Evolutionary conservation across 1,284 basidiomycete species (phyloP), one percentile per base, ranked within the genome.

Genomic region (Apiotrichum porosum): DNA sequence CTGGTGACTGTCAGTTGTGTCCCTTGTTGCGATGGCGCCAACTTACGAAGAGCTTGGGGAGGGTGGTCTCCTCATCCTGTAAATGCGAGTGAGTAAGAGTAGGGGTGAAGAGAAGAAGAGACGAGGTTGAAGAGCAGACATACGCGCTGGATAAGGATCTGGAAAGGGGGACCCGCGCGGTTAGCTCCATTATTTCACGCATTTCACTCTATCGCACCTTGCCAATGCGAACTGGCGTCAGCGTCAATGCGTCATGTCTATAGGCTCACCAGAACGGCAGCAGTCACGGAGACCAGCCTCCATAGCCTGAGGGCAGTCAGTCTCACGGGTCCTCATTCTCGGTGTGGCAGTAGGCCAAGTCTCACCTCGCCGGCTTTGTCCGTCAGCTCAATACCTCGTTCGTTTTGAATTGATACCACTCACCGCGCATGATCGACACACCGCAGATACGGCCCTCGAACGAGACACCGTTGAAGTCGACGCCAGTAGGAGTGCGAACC

Each of bases 391-490:
- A 50, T 24, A 61, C 58, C 57, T 66, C 64, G 60, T 52, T 73
- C 49, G 67, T 3, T 24, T n/a, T 12, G 26, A 6, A 28, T 28
- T 17, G 10, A 15, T 17, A 18, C 18, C 26, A 52, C 68, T 56
- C 48, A 72, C 69, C 69, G 30, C 89, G 79, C 69, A 95, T 79
- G 65, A 97, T 95, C 3, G 88, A 91, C 22, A 95, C 90, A 15
- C 90, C 90, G 65, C 90, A 93, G 57, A 97, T 95, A 75, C 89
- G 88, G 17, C 92, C 92, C 65, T 92, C 84, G 69, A 95, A 95
- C 0, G 86, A 85, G 6, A 94, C 88, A 15, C 92, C 92, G 47
- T 88, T 80, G 66, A 92, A 95, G 9, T 78, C 78, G 42, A 83
- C 81, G 35, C 91, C 91, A 79, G 88, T 69, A 30, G 73, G 71